phyloP scores from a whole-genome alignment of 2,329 filamentous ascomycete genomes.

The Xylaria multiplex region DNA sequence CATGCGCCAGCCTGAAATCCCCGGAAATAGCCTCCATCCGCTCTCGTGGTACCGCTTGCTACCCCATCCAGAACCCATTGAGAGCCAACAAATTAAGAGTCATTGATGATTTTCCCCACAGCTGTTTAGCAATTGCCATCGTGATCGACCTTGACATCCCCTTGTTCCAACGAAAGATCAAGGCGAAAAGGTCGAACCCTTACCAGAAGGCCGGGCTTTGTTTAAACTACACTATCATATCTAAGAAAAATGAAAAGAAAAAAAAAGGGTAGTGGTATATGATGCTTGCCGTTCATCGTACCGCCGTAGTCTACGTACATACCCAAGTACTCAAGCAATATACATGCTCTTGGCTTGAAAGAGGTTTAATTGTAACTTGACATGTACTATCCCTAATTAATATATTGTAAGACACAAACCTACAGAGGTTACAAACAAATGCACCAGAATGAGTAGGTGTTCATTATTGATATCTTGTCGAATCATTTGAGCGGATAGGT shows the following conservation, averaged over 20 bases:
- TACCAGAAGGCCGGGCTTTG: background rate
- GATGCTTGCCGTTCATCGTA: too few relatives aligned
- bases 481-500: background rate
- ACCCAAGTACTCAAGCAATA: too few relatives aligned
- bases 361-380: background rate
- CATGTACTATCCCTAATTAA: background rate
- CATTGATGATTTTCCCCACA: slow-evolving; percentile 26
- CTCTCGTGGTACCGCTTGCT: slow-evolving; percentile 20
- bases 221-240: background rate
- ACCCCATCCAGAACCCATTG: slow-evolving; percentile 15
- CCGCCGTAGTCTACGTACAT: too few relatives aligned
- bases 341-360: too few relatives aligned
- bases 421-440: too few relatives aligned
- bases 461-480: background rate
- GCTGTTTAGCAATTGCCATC: slow-evolving; percentile 16
- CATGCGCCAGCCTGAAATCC: slow-evolving; percentile 18
- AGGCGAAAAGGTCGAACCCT: background rate
- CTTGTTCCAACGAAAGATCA: slow-evolving; percentile 1
- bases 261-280: too few relatives aligned
- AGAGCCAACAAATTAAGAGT: slow-evolving; percentile 32
- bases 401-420: background rate
- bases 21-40: slow-evolving; percentile 14
- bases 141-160: background rate
- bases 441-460: background rate
- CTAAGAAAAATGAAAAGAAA: background rate